These are phyloP conservation scores for Epichloe amarillans DNA, from an alignment of 2,329 filamentous ascomycete genomes.

Conservation along the genomic window DNA sequence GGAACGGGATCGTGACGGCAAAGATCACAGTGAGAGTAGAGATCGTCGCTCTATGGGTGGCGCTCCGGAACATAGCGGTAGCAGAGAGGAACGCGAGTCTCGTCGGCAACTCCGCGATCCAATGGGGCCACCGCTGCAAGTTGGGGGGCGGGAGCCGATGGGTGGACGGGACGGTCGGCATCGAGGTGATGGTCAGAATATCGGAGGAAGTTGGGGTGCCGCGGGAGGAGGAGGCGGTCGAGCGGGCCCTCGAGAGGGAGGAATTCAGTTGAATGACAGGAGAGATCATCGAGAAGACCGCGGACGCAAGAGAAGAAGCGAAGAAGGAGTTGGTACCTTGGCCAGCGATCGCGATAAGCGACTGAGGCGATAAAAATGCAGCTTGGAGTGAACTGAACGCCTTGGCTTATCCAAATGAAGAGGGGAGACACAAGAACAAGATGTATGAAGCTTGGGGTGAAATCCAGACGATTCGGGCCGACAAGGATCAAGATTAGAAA, in stretches of 20 bases:
- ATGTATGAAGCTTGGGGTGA: neutral
- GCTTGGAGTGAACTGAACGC: neutral
- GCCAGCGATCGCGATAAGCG: constrained; percentile 40
- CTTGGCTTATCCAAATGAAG: neutral
- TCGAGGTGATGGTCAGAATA: constrained; percentile 12
- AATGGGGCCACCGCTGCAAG: constrained; percentile 17
- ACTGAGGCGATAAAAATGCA: constrained; percentile 28
- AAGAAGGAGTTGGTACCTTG: constrained; percentile 29
- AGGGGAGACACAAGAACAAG: neutral
- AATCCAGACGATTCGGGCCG: neutral
- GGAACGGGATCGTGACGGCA: constrained; percentile 35
- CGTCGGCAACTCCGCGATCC: constrained; percentile 18
- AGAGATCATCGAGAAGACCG: constrained; percentile 23
- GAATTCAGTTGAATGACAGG: constrained; percentile 19
- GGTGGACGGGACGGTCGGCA: constrained; percentile 21
- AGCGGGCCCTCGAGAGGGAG: constrained; percentile 18
- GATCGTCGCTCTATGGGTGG: constrained; percentile 27
- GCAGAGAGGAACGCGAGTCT: constrained; percentile 21
- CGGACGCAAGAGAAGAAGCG: constrained; percentile 29
- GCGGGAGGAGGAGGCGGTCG: constrained; percentile 13
- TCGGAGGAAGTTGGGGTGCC: constrained; percentile 10
- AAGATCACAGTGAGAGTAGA: constrained; percentile 31
- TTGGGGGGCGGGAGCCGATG: constrained; percentile 18
- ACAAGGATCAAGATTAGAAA: neutral
- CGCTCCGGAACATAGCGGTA: constrained; percentile 13